Conservation (phyloP, 805 yeast genomes). For the Candida ascalaphidarum region DNA sequence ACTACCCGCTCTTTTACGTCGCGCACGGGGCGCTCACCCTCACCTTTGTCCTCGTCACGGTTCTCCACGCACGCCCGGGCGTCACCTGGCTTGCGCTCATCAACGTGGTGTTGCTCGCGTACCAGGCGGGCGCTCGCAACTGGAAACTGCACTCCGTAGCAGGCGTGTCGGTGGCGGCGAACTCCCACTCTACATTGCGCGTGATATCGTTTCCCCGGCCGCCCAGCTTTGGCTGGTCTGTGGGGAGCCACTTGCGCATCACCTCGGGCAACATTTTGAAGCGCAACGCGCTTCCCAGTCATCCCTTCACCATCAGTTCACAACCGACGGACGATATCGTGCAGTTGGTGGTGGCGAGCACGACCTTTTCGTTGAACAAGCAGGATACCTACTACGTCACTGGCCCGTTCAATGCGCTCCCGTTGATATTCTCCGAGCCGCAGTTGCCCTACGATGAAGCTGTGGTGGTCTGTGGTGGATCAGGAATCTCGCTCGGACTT, state of each 20-base stretch:
- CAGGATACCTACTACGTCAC: slow-evolving; percentile 8
- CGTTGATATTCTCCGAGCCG: slow-evolving; percentile 35
- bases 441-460: slow-evolving; percentile 43
- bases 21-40: slow-evolving; percentile 47
- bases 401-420: slow-evolving; percentile 36
- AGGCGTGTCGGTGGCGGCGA: slow-evolving; percentile 8
- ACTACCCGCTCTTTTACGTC: slow-evolving; percentile 47
- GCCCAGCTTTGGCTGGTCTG: not conserved
- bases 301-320: slow-evolving; percentile 59
- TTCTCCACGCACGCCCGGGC: slow-evolving; percentile 66
- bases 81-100: slow-evolving; percentile 31
- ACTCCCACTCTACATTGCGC: slow-evolving; percentile 9
- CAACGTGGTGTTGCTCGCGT: slow-evolving; percentile 14
- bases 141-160: slow-evolving; percentile 6
- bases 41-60: slow-evolving; percentile 34
- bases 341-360: slow-evolving; percentile 38
- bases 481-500: slow-evolving; percentile 60
- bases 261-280: no score
- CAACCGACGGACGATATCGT: slow-evolving; percentile 26
- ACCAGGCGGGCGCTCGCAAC: slow-evolving; percentile 29
- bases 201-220: slow-evolving; percentile 14
- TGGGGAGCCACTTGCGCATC: no score
- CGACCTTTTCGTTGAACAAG: slow-evolving; percentile 5
- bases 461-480: slow-evolving; percentile 59
- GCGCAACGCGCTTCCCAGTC: slow-evolving; percentile 54